Base-by-base conservation (phyloP, 1,139 yeast genomes). In the Geotrichum histeridarum region DNA sequence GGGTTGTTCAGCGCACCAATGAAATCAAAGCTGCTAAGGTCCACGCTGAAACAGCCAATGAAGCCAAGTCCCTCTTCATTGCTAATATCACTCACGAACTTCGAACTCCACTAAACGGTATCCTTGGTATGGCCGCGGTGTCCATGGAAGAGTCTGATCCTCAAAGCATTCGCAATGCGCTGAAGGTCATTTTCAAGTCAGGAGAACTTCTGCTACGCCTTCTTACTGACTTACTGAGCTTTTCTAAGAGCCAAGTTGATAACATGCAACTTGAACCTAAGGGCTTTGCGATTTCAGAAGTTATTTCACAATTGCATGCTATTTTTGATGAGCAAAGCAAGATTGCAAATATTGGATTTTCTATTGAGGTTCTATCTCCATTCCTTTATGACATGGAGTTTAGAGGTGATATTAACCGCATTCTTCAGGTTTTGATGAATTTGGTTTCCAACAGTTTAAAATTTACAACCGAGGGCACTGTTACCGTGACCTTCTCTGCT, bases 51-150 rank as follows among this genome's bases (percentile, higher is more conserved):
- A 81, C 86, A 32, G 98, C 98, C 1, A 89, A 87, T 70, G 96
- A 89, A 65, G 95, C 96, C 8, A 90, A 90, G 64, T 88, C 96
- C 0, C 89, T 89, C 5, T 90, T 90, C 67, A 89, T 90, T 65
- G 97, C 97, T 4, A 90, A 90, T 67, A 90, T 90, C 37, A 88
- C 96, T 0, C 97, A 90, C 67, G 97, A 90, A 70, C 76, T 90
- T 65, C 77, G 96, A 64, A 90, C 97, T 0, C 97, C 97, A 1
- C 73, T 90, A 60, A 90, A 90, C 70, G 97, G 97, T 68, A 90
- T 90, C 41, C 73, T 90, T 54, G 97, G 97, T 57, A 88, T 90
- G 95, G 86, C 96, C 0, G 84, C 95, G 1, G 86, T 90, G 57
- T 93, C 96, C 6, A 84, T 88, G 89, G 93, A 86, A 36, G 96